phyloP scores from a whole-genome alignment of 2,329 filamentous ascomycete species.

The Penicillium thymicola region DNA sequence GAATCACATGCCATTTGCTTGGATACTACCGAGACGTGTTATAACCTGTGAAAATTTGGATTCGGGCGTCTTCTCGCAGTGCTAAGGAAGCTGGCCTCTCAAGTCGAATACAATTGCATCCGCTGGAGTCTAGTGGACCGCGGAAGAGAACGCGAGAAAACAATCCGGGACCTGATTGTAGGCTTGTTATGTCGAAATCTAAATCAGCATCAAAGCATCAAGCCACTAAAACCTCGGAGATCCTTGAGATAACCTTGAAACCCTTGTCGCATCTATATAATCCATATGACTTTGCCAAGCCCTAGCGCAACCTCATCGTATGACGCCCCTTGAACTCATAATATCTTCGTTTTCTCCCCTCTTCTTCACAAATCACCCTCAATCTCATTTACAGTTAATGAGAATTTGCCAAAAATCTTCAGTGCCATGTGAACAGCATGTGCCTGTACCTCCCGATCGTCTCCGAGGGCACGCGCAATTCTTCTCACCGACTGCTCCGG shows the following conservation, averaged over 20 bases:
- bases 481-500: constrained; percentile 18
- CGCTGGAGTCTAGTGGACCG: too few species aligned
- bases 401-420: neutral
- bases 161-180: neutral
- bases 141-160: neutral
- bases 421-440: constrained; percentile 12
- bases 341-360: neutral
- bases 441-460: constrained; percentile 12
- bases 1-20: neutral
- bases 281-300: constrained; percentile 3
- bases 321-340: neutral
- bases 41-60: neutral
- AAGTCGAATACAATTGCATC: neutral
- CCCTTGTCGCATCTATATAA: neutral
- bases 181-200: neutral
- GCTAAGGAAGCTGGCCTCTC: neutral
- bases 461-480: constrained; percentile 11
- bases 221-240: neutral
- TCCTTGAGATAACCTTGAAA: neutral
- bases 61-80: neutral
- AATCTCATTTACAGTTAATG: neutral
- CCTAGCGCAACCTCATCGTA: neutral
- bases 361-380: neutral
- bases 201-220: neutral
- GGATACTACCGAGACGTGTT: neutral